Base-by-base conservation (phyloP, 1,139 yeast species). In the Kurtzmaniella quercitrusa region DNA sequence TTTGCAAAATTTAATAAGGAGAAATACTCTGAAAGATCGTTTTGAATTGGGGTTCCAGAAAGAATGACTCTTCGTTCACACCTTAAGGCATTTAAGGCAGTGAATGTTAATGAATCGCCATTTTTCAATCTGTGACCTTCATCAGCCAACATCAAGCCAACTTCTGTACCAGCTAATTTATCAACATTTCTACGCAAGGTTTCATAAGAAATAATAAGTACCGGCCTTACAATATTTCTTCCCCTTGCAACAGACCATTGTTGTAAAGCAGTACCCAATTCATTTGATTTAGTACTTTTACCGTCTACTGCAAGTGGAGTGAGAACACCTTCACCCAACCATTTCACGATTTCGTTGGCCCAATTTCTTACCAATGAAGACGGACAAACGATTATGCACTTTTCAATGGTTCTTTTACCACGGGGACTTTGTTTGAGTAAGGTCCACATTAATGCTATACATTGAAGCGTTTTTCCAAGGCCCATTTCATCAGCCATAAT, bases 401-500 rank as follows among this genome's bases (percentile, higher is more conserved):
- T 93, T 46, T 85, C 88, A 33, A 94, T 93, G 1, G 95, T 83
- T 41, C 82, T 79, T 48, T 74, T 80, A 2, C 97, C 97, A 45
- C 93, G 78, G 0, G 98, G 98, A 15, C 96, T 85, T 60, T 93
- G 99, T 51, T 79, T 81, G 39, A 93, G 70, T 43, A 93, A 63
- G 0, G 98, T 93, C 98, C 98, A 93, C 88, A 93, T 77, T 38
- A 93, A 71, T 0, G 98, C 76, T 39, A 93, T 76, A 61, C 98
- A 94, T 62, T 93, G 99, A 38, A 93, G 71, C 0, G 99, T 93
- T 60, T 93, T 93, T 21, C 98, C 98, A 39, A 93, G 73, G 2
- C 98, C 98, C 98, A 93, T 93, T 66, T 90, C 99, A 68, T 93
- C 99, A 0, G 99, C 99, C 98, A 93, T 93, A 44, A 93, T 94